Base-by-base conservation (phyloP, 257 asterid species). In the Scutellaria barbata region DNA sequence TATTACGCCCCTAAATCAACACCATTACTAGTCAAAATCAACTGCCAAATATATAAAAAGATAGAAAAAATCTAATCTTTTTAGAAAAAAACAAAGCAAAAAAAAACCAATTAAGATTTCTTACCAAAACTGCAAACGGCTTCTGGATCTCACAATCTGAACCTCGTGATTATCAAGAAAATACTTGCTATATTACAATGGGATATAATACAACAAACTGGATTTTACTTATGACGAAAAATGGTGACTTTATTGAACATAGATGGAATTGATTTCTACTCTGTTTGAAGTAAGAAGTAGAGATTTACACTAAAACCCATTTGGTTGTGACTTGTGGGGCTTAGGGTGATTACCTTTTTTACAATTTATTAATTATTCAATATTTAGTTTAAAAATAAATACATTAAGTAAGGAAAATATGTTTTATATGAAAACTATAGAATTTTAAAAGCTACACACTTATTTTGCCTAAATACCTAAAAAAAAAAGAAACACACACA, bases 91-190 rank as follows among this genome's bases (percentile, higher is more conserved):
- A 39, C 10, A 37, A 42, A 61, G 39, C 51, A 7, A 25, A 63
- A 43, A 9, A 47, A 3, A 39, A n/a, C 47, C 9, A 16, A 53
- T 10, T 10, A 65, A 47, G 63, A 68, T 37, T 53, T 51, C 79
- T 78, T 52, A 81, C 86, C 79, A 62, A 72, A 69, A 57, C 12
- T 20, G 74, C 35, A 46, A 62, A 75, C 37, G 70, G 65, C 58
- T 50, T 78, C 45, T 77, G 64, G 83, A 81, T 78, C 85, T 76
- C 63, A 71, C 63, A 20, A 64, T 47, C 54, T 39, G 57, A 77
- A 74, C 9, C 45, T 42, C 48, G 50, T 14, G 18, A 12, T 39
- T 69, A 55, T 30, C 57, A 20, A 42, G 63, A 53, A 68, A 63
- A 7, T 18, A 63, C 22, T 62, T 53, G 80, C 71, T 43, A 43